Base-by-base conservation (phyloP, 441 rosid species). In the Melastoma candidum region DNA sequence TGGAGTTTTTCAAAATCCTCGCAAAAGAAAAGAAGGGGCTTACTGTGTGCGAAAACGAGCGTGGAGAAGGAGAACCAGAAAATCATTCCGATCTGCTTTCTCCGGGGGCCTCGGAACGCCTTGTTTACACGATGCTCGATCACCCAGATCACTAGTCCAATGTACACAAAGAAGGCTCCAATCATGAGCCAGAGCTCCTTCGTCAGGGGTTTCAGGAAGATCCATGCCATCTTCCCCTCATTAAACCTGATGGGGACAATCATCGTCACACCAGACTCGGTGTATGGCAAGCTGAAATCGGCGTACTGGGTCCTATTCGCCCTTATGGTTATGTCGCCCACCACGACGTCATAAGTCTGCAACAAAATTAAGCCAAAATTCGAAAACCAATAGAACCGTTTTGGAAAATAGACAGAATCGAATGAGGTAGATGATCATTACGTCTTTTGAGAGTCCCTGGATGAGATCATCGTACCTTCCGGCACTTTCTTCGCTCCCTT, bases 1-100 rank as follows among this genome's bases (percentile, higher is more conserved):
- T 58, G 0, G 14, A 5, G 13, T 11, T 49, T 25, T 49, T 13
- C 14, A 56, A 17, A 17, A 14, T 12, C 1, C 26, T 22, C 14
- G 14, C 14, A 14, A 12, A 44, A 13, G 41, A 27, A 17, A 17
- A 27, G 5, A 11, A 2, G 56, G 50, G 44, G 27, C 45, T 76
- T 74, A 78, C 80, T 66, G 7, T 70, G 77, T 5, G 80, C 65
- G 49, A 72, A 77, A 12, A 70, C 72, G 26, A 77, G 63, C 4
- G 78, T 70, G 39, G 80, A 77, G 68, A 77, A 74, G 45, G 80
- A 72, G 55, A 60, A 77, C 72, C 69, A 74, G 32, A 74, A 48
- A 10, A 68, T 49, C 41, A 60, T 57, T 53, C 80, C 72, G 53
- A 74, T 48, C 50, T 74, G 79, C 27, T 69, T 12, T 0, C 63